These are phyloP conservation scores for Brassica balearica DNA, from an alignment of 441 rosid species.

Conservation along the genomic window DNA sequence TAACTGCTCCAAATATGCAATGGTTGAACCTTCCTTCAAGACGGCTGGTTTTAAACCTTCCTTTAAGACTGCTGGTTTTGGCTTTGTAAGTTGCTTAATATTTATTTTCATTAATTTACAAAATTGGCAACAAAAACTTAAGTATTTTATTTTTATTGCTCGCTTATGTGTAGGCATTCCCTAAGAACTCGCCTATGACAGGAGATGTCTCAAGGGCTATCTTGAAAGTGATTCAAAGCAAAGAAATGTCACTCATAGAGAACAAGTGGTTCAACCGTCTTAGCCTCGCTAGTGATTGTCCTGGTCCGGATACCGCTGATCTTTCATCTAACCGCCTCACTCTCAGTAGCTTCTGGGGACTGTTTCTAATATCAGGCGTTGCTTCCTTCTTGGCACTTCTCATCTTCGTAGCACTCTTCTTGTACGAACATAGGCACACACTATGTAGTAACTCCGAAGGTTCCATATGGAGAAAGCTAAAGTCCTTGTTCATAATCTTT, in stretches of 20 bases:
- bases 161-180: conserved; percentile 49
- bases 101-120: background rate
- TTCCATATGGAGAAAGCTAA: conserved; percentile 33
- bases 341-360: conserved; percentile 53
- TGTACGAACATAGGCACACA: conserved; percentile 27
- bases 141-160: background rate
- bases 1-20: conserved; percentile 50
- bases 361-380: conserved; percentile 52
- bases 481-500: conserved; percentile 29
- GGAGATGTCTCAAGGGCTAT: conserved; percentile 54
- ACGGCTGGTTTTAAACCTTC: conserved; percentile 44
- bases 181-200: conserved; percentile 51
- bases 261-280: background rate
- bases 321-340: conserved; percentile 45
- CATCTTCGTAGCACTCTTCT: conserved; percentile 27
- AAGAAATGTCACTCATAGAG: conserved; percentile 31
- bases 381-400: conserved; percentile 48
- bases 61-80: conserved; percentile 31
- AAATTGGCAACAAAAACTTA: background rate
- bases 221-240: conserved; percentile 49
- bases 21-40: conserved; percentile 53
- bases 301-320: conserved; percentile 24
- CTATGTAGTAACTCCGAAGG: conserved; percentile 5
- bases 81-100: background rate
- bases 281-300: conserved; percentile 28